Base-by-base conservation (phyloP, 192 early-diverging fungal genomes). In the Backusella westeae region DNA sequence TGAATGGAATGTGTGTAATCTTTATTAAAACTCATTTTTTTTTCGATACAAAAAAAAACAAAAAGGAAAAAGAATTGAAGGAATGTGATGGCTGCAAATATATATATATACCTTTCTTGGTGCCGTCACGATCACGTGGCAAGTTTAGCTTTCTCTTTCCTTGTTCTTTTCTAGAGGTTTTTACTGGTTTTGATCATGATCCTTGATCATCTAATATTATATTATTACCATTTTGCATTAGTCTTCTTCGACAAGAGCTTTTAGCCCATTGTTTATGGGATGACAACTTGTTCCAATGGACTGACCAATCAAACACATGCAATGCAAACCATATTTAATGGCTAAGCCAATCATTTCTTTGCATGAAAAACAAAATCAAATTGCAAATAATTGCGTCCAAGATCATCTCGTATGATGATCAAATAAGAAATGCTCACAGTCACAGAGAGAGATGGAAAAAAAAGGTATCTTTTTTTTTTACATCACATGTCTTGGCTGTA, bases 1-100 rank as follows among this genome's bases (percentile, higher is more conserved):
- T 89, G 76, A 26, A 93, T 72, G 23, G 56, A 63, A 12, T 63
- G 56, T 9, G 8, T 12, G 10, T 63, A 63, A 23, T 63, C 23
- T 63, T 63, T 63, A 29, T 63, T 9, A 12, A 29, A 10, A 14
- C 23, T 9, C 56, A 63, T 63, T 56, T 56, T 56, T 56, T 56
- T 56, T 6, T n/a, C 23, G 14, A 4, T 63, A 12, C 4, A 26
- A 63, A 29, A 63, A 63, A 29, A 26, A 29, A 26, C 4, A n/a
- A 59, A 29, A 12, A 59, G 10, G 1, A 23, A 29, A 9, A 23
- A 59, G 53, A 26, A 23, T 29, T 5, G n/a, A 53, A 6, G 3
- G 49, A 21, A 59, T 59, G 14, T 59, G 53, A 59, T 59, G 26
- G 53, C 8, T 59, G 56, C 10, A 59, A 26, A 26, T 26, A n/a